Evolutionary conservation across 179 eudicot species (phyloP), one percentile per base, ranked within the genome.

Genomic region (Vitellaria paradoxa): DNA sequence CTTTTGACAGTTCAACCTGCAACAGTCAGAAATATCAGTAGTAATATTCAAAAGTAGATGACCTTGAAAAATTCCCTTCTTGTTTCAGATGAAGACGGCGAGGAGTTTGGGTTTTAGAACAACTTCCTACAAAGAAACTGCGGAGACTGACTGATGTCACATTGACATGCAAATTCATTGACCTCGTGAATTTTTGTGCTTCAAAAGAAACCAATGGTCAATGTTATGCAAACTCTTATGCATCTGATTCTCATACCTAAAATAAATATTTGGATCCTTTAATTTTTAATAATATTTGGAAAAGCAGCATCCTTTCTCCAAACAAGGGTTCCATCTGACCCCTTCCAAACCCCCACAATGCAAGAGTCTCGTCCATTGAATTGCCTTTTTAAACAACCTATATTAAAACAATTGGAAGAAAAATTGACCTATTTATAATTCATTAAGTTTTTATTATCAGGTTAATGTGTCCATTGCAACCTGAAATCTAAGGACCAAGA

Each of bases 1-100:
- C 76, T 91, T 92, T 80, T 91, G 95, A 82, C 93, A 88, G 74
- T 91, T 89, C 68, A 92, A 81, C 86, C 97, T 92, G 69, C 30
- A 70, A 74, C 14, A 74, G 23, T 53, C 55, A 64, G 23, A 55
- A 61, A 79, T 15, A 53, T 63, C 66, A 42, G 18, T 9, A 24
- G 12, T 17, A 5, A 72, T 10, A 56, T 10, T 57, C 9, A 59
- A 40, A 56, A 20, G 26, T 23, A 0, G 66, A 42, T 40, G 79
- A 45, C 72, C 40, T 56, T 55, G 56, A 67, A 76, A 76, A 40
- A 8, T 14, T 47, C n/a, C 30, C 50, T n/a, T 37, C 11, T 21
- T 53, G 14, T 37, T 37, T 8, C 21, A 7, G 45, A 20, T 0
- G 37, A 9, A 52, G 23, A 52, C 4, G n/a, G 66, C 10, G 3